Evolutionary conservation across 2,329 filamentous ascomycete species (phyloP), one percentile per base, ranked within the genome.

Genomic region (Hypomyces perniciosus): DNA sequence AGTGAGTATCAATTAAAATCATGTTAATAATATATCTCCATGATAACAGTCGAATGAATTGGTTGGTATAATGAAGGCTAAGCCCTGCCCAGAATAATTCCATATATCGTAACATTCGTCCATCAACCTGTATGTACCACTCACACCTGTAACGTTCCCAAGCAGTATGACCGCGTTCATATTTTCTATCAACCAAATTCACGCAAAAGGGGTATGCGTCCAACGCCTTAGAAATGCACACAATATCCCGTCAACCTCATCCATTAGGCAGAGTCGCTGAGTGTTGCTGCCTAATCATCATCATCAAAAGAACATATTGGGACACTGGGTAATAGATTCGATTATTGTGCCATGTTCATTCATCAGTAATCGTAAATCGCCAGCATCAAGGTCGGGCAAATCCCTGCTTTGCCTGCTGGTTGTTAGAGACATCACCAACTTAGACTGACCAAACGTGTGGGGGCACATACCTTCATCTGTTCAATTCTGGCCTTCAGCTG

Each of bases 401-500:
- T 28, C 61, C 62, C 54, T 65, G 63, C 52, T 59, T 64, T 27
- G 61, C 61, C 61, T 63, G 13, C 20, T 9, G 8, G 4, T 7
- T 26, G 51, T 55, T 45, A 55, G 53, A 27, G 20, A 30, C 7
- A 26, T 27, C 20, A 35, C 8, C 5, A 30, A 12, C 4, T 10
- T 12, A 2, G 7, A 13, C n/a, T 4, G 26, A 10, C 5, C n/a
- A 4, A 3, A 13, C 9, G 7, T 4, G 31, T 39, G 4, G 6
- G 10, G n/a, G 8, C 31, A 62, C 72, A 58, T 62, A 81, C 82
- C 79, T 97, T 99, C 93, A 99, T 99, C 76, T 93, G 88, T 75
- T 97, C 93, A 68, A 99, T 99, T 66, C 93, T 83, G 47, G 92
- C 90, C 75, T 97, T 99, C 63, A 99, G 70, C 68, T 96, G 93